These are phyloP conservation scores for Helenozyma baotianmanensis DNA, from an alignment of 805 yeast genomes.

Conservation along the genomic window DNA sequence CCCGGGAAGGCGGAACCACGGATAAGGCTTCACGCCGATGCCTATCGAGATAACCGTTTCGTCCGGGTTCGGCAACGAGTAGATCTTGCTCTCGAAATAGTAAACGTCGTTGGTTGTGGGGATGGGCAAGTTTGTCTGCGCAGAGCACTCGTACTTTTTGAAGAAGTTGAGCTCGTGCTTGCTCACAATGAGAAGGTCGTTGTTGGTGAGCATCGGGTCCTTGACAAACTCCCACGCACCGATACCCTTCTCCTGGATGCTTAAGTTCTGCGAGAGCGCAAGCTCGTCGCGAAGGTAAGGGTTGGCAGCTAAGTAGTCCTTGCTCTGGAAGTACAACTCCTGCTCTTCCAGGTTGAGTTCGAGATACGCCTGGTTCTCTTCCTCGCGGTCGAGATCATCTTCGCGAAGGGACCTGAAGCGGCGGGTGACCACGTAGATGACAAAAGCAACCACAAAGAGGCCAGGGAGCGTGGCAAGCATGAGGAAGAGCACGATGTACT, in stretches of 20 bases:
- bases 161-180: constrained; percentile 57
- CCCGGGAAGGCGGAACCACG: constrained; percentile 90
- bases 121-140: constrained; percentile 79
- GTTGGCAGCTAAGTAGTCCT: constrained; percentile 38
- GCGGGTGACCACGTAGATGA: too few relatives aligned
- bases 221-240: constrained; percentile 84
- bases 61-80: constrained; percentile 57
- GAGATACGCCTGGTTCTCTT: constrained; percentile 15
- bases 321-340: constrained; percentile 63
- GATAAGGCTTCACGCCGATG: constrained; percentile 81
- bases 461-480: too few relatives aligned
- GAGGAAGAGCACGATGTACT: too few relatives aligned
- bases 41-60: constrained; percentile 68
- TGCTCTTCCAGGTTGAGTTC: constrained; percentile 66
- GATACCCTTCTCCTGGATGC: constrained; percentile 83
- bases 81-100: constrained; percentile 84
- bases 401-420: constrained; percentile 1
- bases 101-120: constrained; percentile 81
- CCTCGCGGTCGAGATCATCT: constrained; percentile 7
- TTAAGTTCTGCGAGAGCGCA: constrained; percentile 53
- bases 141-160: constrained; percentile 58
- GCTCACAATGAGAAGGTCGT: constrained; percentile 57
- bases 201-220: constrained; percentile 49
- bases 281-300: constrained; percentile 40
- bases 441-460: too few relatives aligned